A percentile compares a stretch with the other conserved stretches of the same genome.
These are phyloP conservation scores for Rhizopogon salebrosus DNA, from an alignment of 768 basidiomycete genomes.

Conservation along the genomic window DNA sequence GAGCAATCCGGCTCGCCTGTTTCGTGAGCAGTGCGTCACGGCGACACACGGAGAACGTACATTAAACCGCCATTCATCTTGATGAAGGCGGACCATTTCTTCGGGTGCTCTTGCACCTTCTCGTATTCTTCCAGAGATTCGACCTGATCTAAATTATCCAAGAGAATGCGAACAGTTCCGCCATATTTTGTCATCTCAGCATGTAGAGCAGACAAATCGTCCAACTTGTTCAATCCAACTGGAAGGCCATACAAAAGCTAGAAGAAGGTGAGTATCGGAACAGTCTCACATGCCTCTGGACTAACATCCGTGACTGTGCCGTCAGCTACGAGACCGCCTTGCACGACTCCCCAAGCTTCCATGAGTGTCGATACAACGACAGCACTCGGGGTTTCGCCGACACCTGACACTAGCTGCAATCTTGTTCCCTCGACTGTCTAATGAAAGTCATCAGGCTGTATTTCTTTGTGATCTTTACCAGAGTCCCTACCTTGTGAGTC, in stretches of 20 bases:
- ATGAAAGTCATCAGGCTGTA: slow-evolving; percentile 6
- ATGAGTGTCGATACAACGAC: slow-evolving; percentile 79
- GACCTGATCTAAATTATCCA: slow-evolving; percentile 76
- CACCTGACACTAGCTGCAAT: slow-evolving; percentile 57
- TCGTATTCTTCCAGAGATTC: slow-evolving; percentile 59
- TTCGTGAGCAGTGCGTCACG: slow-evolving; percentile 8
- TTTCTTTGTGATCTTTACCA: neutral
- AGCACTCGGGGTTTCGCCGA: slow-evolving; percentile 49
- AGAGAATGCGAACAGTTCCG: slow-evolving; percentile 59
- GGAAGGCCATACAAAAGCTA: slow-evolving; percentile 84
- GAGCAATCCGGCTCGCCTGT: slow-evolving; percentile 69
- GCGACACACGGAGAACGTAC: slow-evolving; percentile 36
- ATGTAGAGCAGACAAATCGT: slow-evolving; percentile 59
- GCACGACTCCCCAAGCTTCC: slow-evolving; percentile 75
- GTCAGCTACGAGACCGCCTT: slow-evolving; percentile 62
- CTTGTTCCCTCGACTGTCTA: slow-evolving; percentile 73
- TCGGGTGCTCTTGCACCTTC: slow-evolving; percentile 29
- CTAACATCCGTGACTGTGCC: slow-evolving; percentile 75
- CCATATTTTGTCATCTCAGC: slow-evolving; percentile 49
- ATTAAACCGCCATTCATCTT: slow-evolving; percentile 76
- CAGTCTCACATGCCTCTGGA: slow-evolving; percentile 3
- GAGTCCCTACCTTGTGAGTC: slow-evolving; percentile 62
- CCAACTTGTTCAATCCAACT: slow-evolving; percentile 61
- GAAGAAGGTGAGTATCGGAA: slow-evolving; percentile 2
- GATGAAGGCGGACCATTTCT: slow-evolving; percentile 72